Percentiles rank a stretch among this genome's conserved stretches.
Conservation (phyloP, 441 rosid species). For the Brassica balearica region DNA sequence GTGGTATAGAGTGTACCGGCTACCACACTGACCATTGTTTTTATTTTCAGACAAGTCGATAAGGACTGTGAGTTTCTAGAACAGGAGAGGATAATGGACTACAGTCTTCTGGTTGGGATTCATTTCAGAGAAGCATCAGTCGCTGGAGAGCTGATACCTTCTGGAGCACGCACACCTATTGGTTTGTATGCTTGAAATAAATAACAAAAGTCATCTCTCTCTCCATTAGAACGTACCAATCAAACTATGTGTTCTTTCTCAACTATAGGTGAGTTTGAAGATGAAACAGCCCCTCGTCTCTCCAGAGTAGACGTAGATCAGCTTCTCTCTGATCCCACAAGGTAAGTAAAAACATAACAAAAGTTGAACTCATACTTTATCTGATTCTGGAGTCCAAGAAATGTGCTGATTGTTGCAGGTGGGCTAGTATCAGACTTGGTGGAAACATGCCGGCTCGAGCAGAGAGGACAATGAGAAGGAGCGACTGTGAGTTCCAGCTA, state of each 20-base stretch:
- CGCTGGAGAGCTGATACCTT: slow-evolving; percentile 55
- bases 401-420: slow-evolving; percentile 43
- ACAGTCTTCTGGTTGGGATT: slow-evolving; percentile 78
- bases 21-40: neutral
- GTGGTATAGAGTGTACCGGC: neutral
- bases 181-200: slow-evolving; percentile 35
- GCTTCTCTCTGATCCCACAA: slow-evolving; percentile 57
- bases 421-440: slow-evolving; percentile 67
- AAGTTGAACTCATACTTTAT: slow-evolving; percentile 7
- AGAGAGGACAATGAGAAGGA: slow-evolving; percentile 62
- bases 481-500: slow-evolving; percentile 54
- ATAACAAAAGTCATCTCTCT: neutral
- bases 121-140: slow-evolving; percentile 61
- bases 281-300: slow-evolving; percentile 48
- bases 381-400: neutral
- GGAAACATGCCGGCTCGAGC: slow-evolving; percentile 66
- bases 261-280: slow-evolving; percentile 45
- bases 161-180: slow-evolving; percentile 51
- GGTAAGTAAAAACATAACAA: slow-evolving; percentile 33
- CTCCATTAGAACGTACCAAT: neutral
- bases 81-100: slow-evolving; percentile 79
- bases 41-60: slow-evolving; percentile 64
- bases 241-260: neutral
- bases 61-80: slow-evolving; percentile 74
- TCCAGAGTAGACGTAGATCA: slow-evolving; percentile 56